phyloP scores from a whole-genome alignment of 2,329 filamentous ascomycete species.

The Colletotrichum sp. region DNA sequence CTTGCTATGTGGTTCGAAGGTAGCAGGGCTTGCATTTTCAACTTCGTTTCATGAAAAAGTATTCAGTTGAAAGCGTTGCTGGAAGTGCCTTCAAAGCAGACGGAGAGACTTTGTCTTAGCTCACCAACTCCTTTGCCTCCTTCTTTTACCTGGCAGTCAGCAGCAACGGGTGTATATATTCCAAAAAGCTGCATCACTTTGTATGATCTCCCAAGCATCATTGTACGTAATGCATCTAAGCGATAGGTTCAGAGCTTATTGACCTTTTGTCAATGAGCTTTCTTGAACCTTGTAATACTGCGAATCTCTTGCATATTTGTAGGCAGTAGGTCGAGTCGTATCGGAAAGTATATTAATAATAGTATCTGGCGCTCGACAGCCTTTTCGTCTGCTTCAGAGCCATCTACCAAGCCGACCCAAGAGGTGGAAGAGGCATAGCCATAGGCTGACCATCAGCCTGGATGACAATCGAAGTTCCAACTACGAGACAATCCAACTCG shows the following conservation, averaged over 20 bases:
- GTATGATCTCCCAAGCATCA: fast-evolving
- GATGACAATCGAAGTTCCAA: background rate
- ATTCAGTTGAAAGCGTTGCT: background rate
- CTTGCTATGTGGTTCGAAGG: background rate
- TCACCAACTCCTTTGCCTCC: background rate
- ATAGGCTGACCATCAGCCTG: background rate
- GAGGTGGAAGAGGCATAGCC: background rate
- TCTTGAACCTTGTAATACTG: background rate
- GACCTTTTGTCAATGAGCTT: background rate
- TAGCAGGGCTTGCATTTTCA: background rate
- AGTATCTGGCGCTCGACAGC: background rate
- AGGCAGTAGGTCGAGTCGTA: background rate
- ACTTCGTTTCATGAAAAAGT: background rate
- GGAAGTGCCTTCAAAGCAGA: background rate
- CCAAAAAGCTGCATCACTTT: background rate
- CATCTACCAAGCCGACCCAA: background rate
- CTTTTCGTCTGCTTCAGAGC: background rate
- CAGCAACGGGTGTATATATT: background rate
- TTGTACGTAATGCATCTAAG: fast-evolving
- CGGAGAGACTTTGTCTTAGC: background rate
- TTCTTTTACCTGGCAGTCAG: background rate
- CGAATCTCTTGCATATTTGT: background rate
- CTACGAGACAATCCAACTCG: background rate
- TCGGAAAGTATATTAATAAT: fast-evolving
- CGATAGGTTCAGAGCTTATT: background rate